phyloP scores from a whole-genome alignment of 768 basidiomycete genomes.

The Mycena belliarum region DNA sequence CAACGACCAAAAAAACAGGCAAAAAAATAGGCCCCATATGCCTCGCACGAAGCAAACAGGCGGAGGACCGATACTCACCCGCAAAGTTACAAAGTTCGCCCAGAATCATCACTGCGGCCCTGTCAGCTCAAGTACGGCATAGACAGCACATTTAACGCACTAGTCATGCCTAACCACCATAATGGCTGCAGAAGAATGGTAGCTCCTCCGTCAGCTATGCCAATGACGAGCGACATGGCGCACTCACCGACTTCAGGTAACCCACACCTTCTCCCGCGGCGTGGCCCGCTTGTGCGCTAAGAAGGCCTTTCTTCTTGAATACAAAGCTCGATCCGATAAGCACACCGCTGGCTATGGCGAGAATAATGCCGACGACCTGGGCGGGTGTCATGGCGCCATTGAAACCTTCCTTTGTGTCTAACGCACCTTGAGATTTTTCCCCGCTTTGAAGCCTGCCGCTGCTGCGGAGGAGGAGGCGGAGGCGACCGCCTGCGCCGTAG shows the following conservation, averaged over 20 bases:
- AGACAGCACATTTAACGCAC: constrained; percentile 41
- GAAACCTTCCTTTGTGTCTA: not conserved
- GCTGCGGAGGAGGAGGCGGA: not conserved
- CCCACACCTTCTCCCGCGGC: constrained; percentile 83
- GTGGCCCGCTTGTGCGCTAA: constrained; percentile 81
- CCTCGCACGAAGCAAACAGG: not conserved
- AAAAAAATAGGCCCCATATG: not conserved
- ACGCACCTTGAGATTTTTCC: constrained; percentile 9
- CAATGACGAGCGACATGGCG: not conserved
- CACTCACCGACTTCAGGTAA: constrained; percentile 89
- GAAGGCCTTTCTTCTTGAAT: constrained; percentile 94
- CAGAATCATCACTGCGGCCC: constrained; percentile 77
- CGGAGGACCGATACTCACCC: constrained; percentile 42
- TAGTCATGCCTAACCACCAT: constrained; percentile 96
- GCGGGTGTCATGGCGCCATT: not conserved
- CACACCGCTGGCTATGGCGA: constrained; percentile 76
- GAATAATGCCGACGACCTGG: constrained; percentile 74
- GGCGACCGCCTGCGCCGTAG: not conserved
- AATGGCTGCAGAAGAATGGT: constrained; percentile 48
- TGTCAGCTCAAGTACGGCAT: not conserved
- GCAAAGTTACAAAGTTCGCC: constrained; percentile 88
- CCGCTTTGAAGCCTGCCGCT: not conserved
- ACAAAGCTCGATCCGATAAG: constrained; percentile 94
- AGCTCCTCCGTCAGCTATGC: constrained; percentile 14
- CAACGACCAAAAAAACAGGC: no score